These are phyloP conservation scores for Ophiocordyceps robertsii DNA, from an alignment of 2,329 filamentous ascomycete species.

Conservation along the genomic window DNA sequence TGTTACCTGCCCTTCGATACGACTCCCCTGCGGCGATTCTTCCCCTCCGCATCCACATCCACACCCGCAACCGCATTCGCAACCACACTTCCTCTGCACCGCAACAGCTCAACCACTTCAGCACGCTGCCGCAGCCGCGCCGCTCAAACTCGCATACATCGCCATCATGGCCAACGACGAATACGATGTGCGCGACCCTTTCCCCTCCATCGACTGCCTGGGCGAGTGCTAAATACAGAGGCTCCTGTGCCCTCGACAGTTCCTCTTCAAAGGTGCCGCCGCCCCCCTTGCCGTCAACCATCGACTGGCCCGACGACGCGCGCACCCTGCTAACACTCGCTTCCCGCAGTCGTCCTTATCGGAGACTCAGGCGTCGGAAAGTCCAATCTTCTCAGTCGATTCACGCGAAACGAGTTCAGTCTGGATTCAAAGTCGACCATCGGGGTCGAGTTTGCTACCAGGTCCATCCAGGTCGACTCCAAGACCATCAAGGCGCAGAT, in stretches of 20 bases:
- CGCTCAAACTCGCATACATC: conserved; percentile 6
- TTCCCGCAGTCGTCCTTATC: conserved; percentile 74
- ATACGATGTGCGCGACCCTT: conserved; percentile 71
- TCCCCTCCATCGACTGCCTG: conserved; percentile 8
- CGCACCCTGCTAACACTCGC: conserved; percentile 15
- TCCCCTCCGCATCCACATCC: conserved; percentile 8
- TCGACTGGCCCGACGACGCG: conserved; percentile 4
- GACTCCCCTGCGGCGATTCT: not conserved
- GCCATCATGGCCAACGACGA: conserved; percentile 96
- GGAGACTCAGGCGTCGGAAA: conserved; percentile 99
- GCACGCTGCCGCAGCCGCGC: not conserved
- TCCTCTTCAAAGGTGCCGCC: conserved; percentile 89
- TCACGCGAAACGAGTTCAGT: conserved; percentile 99
- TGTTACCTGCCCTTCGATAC: too few relatives aligned
- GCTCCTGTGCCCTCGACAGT: conserved; percentile 39
- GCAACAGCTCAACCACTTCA: not conserved
- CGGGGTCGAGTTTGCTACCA: conserved; percentile 96
- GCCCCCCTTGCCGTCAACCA: conserved; percentile 11
- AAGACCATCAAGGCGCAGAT: conserved; percentile 99
- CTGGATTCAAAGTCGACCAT: conserved; percentile 99
- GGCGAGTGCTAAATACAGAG: conserved; percentile 17
- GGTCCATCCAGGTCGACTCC: conserved; percentile 95
- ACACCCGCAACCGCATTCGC: not conserved
- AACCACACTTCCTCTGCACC: conserved; percentile 1
- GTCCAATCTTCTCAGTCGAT: conserved; percentile 98